These are phyloP conservation scores for Capronia epimyces DNA, from an alignment of 2,329 filamentous ascomycete genomes.

Conservation along the genomic window DNA sequence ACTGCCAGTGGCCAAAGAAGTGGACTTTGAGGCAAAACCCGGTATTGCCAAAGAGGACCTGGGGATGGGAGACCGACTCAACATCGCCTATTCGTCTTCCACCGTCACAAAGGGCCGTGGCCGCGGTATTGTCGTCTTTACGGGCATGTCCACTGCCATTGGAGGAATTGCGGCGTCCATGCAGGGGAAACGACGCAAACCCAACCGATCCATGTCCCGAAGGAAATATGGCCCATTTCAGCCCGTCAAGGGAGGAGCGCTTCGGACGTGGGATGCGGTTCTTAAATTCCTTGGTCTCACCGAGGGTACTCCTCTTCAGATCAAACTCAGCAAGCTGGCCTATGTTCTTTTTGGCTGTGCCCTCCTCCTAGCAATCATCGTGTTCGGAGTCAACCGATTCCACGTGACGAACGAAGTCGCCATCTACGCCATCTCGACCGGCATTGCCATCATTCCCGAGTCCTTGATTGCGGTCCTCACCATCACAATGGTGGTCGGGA, in stretches of 20 bases:
- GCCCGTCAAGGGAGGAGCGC: constrained; percentile 47
- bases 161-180: constrained; percentile 56
- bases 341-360: constrained; percentile 72
- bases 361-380: constrained; percentile 56
- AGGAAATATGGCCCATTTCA: constrained; percentile 43
- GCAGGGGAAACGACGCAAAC: constrained; percentile 46
- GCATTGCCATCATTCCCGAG: constrained; percentile 58
- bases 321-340: constrained; percentile 79
- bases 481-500: constrained; percentile 56
- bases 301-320: constrained; percentile 76
- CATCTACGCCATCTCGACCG: constrained; percentile 55
- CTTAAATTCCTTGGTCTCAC: constrained; percentile 55
- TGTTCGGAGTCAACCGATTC: constrained; percentile 56
- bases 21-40: constrained; percentile 32
- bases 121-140: constrained; percentile 54
- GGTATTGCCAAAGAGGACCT: constrained; percentile 33
- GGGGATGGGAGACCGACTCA: constrained; percentile 54
- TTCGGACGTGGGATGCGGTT: constrained; percentile 45
- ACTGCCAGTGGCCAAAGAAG: constrained; percentile 53
- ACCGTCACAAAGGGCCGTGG: constrained; percentile 57
- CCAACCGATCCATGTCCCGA: constrained; percentile 40
- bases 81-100: constrained; percentile 57
- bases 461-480: constrained; percentile 59
- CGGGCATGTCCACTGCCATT: constrained; percentile 58
- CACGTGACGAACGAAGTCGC: constrained; percentile 53